Conservation (phyloP, 2,329 filamentous ascomycete genomes). For the Clonostachys chloroleuca region DNA sequence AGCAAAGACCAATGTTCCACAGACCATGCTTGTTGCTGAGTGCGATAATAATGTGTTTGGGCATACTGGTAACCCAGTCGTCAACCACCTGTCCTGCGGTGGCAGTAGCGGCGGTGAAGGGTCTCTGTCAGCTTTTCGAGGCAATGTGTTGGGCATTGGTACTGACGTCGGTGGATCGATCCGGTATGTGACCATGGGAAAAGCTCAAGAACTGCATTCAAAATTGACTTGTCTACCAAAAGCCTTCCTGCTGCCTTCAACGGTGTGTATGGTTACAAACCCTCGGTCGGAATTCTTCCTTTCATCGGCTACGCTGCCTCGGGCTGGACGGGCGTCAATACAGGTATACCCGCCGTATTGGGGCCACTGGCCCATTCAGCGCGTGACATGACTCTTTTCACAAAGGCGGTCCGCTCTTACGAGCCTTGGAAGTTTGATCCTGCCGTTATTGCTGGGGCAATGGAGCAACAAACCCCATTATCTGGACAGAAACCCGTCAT, state of each 20-base stretch:
- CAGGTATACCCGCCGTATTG: not conserved
- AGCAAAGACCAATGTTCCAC: conserved; percentile 54
- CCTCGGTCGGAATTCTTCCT: conserved; percentile 15
- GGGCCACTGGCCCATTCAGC: conserved; percentile 14
- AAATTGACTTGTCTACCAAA: no score
- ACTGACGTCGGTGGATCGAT: conserved; percentile 54
- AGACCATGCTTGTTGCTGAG: conserved; percentile 66
- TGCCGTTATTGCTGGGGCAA: no score
- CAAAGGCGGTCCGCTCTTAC: conserved; percentile 25
- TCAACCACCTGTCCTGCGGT: conserved; percentile 54
- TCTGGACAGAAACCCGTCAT: no score
- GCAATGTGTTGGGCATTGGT: conserved; percentile 58
- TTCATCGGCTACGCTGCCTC: no score
- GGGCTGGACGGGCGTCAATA: no score
- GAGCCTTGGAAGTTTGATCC: conserved; percentile 33
- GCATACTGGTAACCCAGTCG: conserved; percentile 56
- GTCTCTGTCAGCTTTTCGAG: conserved; percentile 54
- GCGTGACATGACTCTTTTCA: conserved; percentile 27
- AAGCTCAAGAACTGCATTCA: no score
- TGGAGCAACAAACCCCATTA: no score
- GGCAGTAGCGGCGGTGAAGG: conserved; percentile 66
- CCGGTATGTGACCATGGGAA: conserved; percentile 8
- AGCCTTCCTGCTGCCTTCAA: conserved; percentile 33
- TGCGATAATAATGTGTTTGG: conserved; percentile 63
- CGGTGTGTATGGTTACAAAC: conserved; percentile 34